Percentiles rank a stretch among this genome's conserved stretches.
Conservation (phyloP, 2,329 filamentous ascomycete species). For the Colletotrichum horii region DNA sequence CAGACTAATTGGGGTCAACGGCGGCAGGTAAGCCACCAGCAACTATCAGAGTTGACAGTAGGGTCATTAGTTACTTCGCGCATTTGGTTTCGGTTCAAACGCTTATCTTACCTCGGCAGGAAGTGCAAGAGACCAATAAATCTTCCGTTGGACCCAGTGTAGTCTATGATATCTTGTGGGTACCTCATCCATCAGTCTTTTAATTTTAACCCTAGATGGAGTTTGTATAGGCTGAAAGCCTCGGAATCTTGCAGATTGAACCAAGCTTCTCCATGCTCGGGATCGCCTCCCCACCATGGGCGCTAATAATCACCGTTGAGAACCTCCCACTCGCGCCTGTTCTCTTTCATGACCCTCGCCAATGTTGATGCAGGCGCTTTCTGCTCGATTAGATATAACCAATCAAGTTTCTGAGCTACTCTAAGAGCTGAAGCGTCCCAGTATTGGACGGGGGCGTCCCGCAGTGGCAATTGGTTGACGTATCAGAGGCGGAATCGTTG, state of each 20-base stretch:
- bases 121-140: rapidly evolving
- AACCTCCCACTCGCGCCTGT: neutral
- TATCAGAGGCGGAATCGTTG: neutral
- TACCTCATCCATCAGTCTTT: rapidly evolving
- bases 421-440: neutral
- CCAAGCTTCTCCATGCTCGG: neutral
- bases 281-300: neutral
- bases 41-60: rapidly evolving
- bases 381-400: rapidly evolving
- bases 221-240: rapidly evolving
- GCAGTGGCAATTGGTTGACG: neutral
- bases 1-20: too few relatives aligned
- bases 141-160: neutral
- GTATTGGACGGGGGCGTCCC: rapidly evolving
- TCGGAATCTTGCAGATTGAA: neutral
- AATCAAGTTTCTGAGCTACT: neutral
- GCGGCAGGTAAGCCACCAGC: rapidly evolving
- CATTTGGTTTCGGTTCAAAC: too few relatives aligned
- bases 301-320: neutral
- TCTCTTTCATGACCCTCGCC: neutral
- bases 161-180: neutral
- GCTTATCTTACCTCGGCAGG: neutral
- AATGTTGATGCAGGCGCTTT: neutral
- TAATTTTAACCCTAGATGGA: rapidly evolving
- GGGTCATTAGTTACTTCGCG: rapidly evolving